Percentiles rank a stretch among this genome's conserved stretches.
phyloP scores from a whole-genome alignment of 495 filamentous ascomycete genomes.

The Lophiotrema nucula region DNA sequence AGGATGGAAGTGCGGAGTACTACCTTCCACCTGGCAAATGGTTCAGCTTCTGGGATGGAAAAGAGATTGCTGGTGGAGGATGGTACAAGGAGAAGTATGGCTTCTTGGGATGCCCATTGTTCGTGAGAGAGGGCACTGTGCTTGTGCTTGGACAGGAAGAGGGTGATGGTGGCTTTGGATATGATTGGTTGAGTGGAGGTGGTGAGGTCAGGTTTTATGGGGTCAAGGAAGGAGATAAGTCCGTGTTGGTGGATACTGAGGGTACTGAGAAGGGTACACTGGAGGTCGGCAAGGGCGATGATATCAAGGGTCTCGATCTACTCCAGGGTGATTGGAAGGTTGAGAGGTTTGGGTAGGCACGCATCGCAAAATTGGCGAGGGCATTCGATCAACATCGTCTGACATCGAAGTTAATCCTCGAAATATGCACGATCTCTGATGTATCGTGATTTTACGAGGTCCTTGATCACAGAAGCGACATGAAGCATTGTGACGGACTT shows the following conservation, averaged over 20 bases:
- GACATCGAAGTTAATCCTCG: too few relatives aligned
- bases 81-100: constrained; percentile 36
- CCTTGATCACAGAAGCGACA: too few relatives aligned
- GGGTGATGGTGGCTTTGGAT: constrained; percentile 29
- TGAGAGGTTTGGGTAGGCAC: constrained; percentile 10
- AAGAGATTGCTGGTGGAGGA: constrained; percentile 46
- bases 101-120: constrained; percentile 32
- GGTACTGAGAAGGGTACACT: constrained; percentile 24
- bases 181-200: constrained; percentile 30
- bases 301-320: constrained; percentile 11
- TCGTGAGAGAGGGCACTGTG: constrained; percentile 33
- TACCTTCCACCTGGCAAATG: constrained; percentile 75
- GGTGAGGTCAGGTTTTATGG: constrained; percentile 31
- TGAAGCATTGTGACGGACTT: too few relatives aligned
- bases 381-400: too few relatives aligned
- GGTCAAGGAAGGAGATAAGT: constrained; percentile 28
- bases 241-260: constrained; percentile 23
- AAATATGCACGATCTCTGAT: too few relatives aligned
- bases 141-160: constrained; percentile 34
- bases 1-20: constrained; percentile 61
- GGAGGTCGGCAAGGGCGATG: constrained; percentile 22
- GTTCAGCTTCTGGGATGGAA: constrained; percentile 76
- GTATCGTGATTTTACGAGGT: too few relatives aligned
- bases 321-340: constrained; percentile 28
- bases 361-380: not conserved